phyloP scores from a whole-genome alignment of 2,329 filamentous ascomycete species.

The Fusarium temperatum region DNA sequence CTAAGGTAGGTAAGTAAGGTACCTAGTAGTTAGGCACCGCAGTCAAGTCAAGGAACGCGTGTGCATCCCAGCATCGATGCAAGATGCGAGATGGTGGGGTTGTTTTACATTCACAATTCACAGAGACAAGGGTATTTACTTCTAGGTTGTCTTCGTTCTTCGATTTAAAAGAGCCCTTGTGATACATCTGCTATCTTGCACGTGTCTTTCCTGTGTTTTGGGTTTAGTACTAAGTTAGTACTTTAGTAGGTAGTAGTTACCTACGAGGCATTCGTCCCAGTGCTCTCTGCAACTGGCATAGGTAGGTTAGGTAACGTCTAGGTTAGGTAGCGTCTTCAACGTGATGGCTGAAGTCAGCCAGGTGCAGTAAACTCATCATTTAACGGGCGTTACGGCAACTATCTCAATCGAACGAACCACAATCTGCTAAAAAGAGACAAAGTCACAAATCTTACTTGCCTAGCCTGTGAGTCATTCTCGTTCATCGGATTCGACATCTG shows the following conservation, averaged over 20 bases:
- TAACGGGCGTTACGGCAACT: neutral
- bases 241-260: too few species aligned
- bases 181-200: neutral
- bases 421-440: slow-evolving; percentile 4
- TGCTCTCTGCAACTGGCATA: neutral
- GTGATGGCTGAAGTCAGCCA: neutral
- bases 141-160: neutral
- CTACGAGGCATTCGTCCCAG: too few species aligned
- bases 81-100: slow-evolving; percentile 15
- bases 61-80: slow-evolving; percentile 8
- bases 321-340: neutral
- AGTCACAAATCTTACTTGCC: neutral
- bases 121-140: neutral
- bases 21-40: neutral
- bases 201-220: neutral
- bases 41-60: slow-evolving; percentile 21
- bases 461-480: slow-evolving; percentile 31
- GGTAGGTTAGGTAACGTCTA: too few species aligned
- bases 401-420: neutral
- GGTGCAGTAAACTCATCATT: neutral
- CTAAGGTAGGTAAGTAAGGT: neutral
- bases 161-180: neutral
- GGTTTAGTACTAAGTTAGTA: too few species aligned
- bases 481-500: slow-evolving; percentile 10
- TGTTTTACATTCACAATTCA: neutral